Evolutionary conservation across 441 rosid species (phyloP), one percentile per base, ranked within the genome.

Genomic region (Rhodomyrtus psidioides): DNA sequence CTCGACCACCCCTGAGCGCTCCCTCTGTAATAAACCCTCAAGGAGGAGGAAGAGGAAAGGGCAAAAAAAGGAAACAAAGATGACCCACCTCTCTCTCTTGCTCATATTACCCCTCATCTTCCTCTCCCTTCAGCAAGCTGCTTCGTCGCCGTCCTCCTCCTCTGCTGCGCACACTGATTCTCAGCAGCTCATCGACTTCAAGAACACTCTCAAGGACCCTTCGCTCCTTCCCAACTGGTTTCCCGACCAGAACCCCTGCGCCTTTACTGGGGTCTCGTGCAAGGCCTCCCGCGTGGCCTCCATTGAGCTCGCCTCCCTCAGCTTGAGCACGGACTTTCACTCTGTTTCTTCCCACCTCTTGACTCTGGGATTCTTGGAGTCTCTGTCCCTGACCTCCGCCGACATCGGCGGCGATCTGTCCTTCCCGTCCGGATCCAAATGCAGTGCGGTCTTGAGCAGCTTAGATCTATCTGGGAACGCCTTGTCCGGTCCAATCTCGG

Each of bases 391-490:
- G 88, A 86, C 87, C 34, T 57, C 88, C 30, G 58, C 92, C 39
- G 88, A 94, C 89, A 88, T 97, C 87, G 90, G 96, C 55, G 99
- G 98, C 70, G 81, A 92, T 87, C 87, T 97, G 83, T 86, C 93
- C 57, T 83, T 91, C 85, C 93, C 93, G 28, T 28, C 84, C 88
- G 92, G 91, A 58, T 93, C 94, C 88, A 93, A 90, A 88, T 97
- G 99, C 90, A 89, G 96, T 83, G 86, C 94, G 6, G 84, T 89
- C 76, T 85, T 97, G 85, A 88, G 89, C 87, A 89, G 59, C 89
- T 85, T 97, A 83, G 99, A 97, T 95, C 98, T 97, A 65, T 93
- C 99, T 15, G 87, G 81, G 4, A 97, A 96, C 92, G 74, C 51
- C 42, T 82, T 96, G 13, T 91, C 98, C 0, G 97, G 99, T 49